These are phyloP conservation scores for Cordyceps militaris DNA, from an alignment of 2,329 filamentous ascomycete genomes.

Conservation along the genomic window DNA sequence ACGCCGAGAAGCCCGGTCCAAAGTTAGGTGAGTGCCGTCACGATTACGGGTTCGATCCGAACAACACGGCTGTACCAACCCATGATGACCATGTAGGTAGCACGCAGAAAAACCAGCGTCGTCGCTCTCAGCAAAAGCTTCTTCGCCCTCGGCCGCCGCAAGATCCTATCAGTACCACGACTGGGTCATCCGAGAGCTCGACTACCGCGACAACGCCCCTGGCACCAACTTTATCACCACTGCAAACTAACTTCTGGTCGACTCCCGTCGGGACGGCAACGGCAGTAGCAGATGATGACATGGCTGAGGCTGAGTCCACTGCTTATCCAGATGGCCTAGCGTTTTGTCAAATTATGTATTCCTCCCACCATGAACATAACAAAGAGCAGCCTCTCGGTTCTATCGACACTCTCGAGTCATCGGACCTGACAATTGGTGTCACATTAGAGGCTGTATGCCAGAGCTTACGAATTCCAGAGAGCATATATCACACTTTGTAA, in stretches of 20 bases:
- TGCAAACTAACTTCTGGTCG: not conserved
- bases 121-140: not conserved
- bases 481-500: not conserved
- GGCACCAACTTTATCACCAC: not conserved
- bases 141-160: not conserved
- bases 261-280: not conserved
- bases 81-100: not conserved
- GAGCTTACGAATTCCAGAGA: not conserved
- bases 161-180: not conserved
- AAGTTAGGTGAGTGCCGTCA: not conserved
- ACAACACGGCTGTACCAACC: not conserved
- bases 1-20: slow-evolving; percentile 1
- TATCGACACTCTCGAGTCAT: not conserved
- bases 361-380: not conserved
- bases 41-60: not conserved
- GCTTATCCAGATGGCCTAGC: not conserved
- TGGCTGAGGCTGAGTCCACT: not conserved
- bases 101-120: not conserved
- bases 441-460: not conserved
- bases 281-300: not conserved
- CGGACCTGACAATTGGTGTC: not conserved
- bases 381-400: not conserved
- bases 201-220: not conserved
- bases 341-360: not conserved
- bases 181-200: not conserved